Base-by-base conservation (phyloP, 108 stramenopile genomes). In the Pseudonitzschia multistriata region DNA sequence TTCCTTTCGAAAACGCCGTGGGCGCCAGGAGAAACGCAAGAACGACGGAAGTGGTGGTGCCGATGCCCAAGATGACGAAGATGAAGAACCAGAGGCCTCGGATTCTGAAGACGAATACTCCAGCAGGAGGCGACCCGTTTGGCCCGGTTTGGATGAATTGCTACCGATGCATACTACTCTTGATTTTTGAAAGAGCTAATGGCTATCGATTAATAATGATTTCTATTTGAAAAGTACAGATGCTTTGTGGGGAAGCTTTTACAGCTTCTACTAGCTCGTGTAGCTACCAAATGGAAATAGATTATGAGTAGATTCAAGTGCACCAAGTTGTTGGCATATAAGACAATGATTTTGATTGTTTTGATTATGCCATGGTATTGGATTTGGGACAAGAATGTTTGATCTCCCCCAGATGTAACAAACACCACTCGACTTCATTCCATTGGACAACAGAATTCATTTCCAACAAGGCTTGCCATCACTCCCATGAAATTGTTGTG, bases 131-230 rank as follows among this genome's bases (percentile, higher is more conserved):
- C 65, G 69, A 30, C 62, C 85, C 7, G 67, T 70, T 10, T 90
- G 89, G 89, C 87, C 85, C 48, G 89, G 89, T 22, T 67, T 90
- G 67, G 79, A 86, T 28, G 72, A 59, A 14, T 66, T 90, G 66
- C 64, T 82, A 28, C 79, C 79, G 17, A 52, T 83, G 31, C 81
- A 77, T n/a, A 66, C 63, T 15, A 34, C 62, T 7, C 31, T 24
- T 21, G 76, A 77, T 42, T 67, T 64, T 35, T 59, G 24, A 29
- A 1, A 24, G 8, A 52, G 15, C 4, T 25, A 52, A 25, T 42
- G 10, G n/a, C n/a, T n/a, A n/a, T n/a, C 42, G 7, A 4, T 1
- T 13, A 10, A 45, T 17, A 17, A 45, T 1, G 11, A 3, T 45
- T 10, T 45, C 6, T 1, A 45, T 17, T 2, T 1, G 8, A 13